Evolutionary conservation across 129 eudicot genomes (phyloP).

Genomic region (Chrysanthemum lavandulifolium): DNA sequence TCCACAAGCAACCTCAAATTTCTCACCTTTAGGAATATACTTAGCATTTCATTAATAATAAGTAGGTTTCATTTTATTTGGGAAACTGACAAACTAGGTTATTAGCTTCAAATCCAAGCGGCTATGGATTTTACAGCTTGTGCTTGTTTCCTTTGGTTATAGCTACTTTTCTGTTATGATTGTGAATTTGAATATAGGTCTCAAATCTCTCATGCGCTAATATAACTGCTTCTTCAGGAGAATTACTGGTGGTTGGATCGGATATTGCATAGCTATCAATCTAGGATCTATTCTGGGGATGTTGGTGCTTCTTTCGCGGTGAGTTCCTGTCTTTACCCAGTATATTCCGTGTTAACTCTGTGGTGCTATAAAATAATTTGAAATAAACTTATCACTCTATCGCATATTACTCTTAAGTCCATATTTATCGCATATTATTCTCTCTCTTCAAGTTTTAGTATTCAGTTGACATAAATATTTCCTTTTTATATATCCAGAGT

Average conservation of each 20-base stretch:
- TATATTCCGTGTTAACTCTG: not conserved
- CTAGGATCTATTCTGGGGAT: conserved; percentile 87
- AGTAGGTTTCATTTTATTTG: not conserved
- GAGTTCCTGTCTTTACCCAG: conserved; percentile 6
- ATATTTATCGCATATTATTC: not conserved
- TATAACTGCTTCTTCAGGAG: conserved; percentile 53
- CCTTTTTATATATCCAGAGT: not conserved
- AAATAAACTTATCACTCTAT: not conserved
- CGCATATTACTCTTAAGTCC: not conserved
- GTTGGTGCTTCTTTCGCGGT: conserved; percentile 77
- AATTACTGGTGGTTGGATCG: conserved; percentile 85
- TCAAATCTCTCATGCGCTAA: conserved; percentile 13
- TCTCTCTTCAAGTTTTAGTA: not conserved
- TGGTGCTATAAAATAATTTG: conserved; percentile 4
- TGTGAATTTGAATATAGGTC: conserved; percentile 11
- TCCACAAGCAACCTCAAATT: not conserved
- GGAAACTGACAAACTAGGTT: not conserved
- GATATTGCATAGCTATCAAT: conserved; percentile 80
- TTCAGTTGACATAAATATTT: not conserved
- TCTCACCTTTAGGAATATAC: conserved; percentile 1
- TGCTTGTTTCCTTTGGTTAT: conserved; percentile 6
- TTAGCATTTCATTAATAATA: not conserved
- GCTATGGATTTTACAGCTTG: conserved; percentile 14
- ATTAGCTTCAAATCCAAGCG: not conserved
- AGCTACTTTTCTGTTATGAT: not conserved